Base-by-base conservation (phyloP, 1,284 basidiomycete genomes). In the Papiliotrema nemorosa region DNA sequence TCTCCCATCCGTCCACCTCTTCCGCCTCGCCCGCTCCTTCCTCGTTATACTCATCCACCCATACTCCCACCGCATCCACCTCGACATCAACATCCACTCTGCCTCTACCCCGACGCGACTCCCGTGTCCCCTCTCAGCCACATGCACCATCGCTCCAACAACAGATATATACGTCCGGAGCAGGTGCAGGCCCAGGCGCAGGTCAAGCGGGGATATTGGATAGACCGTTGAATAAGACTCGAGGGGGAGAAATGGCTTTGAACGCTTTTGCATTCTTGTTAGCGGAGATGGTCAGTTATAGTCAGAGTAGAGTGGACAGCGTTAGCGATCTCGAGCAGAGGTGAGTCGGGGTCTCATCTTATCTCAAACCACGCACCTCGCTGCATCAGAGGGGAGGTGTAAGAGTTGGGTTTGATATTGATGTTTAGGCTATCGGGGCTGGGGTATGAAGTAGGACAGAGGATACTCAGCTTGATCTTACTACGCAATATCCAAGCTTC, bases 251-350 rank as follows among this genome's bases (percentile, higher is more conserved):
- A 69, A 88, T 93, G 44, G 86, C 87, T 20, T 78, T 84, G 2
- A 81, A 85, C 2, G 85, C 90, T 1, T 92, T 89, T 73, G 82
- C 86, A 0, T 96, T 94, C 67, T 78, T 96, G 56, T 91, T 96
- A 74, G 87, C 88, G 7, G 91, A 96, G 75, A 80, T 92, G 20
- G 84, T 97, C 1, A 86, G 90, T 67, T 98, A 98, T 72, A 93
- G 90, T 1, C 94, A 98, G 76, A 90, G 88, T 64, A 81, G 91
- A 47, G 94, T 97, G 48, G 85, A 82, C 60, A 94, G 93, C 9
- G 93, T 98, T 54, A 86, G 88, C 64, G 94, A 98, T 68, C 80
- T 99, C 51, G 96, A 99, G 75, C 81, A 87, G 63, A 80, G 82
- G 85, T 85, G 50, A 44, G 71, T 63, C 2, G n/a, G n/a, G n/a